Evolutionary conservation across 768 basidiomycete species (phyloP), one percentile per base, ranked within the genome.

Genomic region (Boletus rubropictus): DNA sequence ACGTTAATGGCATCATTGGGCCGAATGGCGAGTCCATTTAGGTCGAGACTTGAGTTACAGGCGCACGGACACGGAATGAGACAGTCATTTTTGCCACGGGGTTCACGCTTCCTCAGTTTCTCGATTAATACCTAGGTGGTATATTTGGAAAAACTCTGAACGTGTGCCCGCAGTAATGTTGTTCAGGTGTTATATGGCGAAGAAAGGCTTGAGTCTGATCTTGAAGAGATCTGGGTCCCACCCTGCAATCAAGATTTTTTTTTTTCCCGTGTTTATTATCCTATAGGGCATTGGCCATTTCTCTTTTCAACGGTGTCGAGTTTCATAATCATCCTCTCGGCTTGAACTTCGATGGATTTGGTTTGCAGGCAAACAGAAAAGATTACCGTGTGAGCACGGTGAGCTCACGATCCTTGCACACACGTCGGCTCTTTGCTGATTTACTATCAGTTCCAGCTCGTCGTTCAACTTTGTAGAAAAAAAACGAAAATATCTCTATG

Each of bases 251-350:
- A 73, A 42, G 74, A 82, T n/a, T n/a, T n/a, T n/a, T n/a, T n/a
- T n/a, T n/a, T n/a, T n/a, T n/a, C n/a, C n/a, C n/a, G n/a, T n/a
- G n/a, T n/a, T n/a, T n/a, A n/a, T n/a, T n/a, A n/a, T n/a, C n/a
- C n/a, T n/a, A n/a, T n/a, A n/a, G n/a, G n/a, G n/a, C n/a, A n/a
- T n/a, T n/a, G n/a, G n/a, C n/a, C n/a, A n/a, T n/a, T n/a, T 78
- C 87, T 61, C 70, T 71, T 52, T 83, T 89, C 40, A 74, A 67
- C 6, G 82, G 82, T 5, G 64, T 69, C 7, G 57, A 64, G 18
- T 79, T 75, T 56, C 82, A 81, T 5, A 73, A 86, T 11, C 82
- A 87, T 56, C 83, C 85, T 3, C 62, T 87, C 25, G 86, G 87
- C 58, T 70, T 78, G 53, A 72, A 73, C 47, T 53, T 67, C 38